Base-by-base conservation (phyloP, 1,139 yeast genomes). In the Trichomonascaceae sp. region DNA sequence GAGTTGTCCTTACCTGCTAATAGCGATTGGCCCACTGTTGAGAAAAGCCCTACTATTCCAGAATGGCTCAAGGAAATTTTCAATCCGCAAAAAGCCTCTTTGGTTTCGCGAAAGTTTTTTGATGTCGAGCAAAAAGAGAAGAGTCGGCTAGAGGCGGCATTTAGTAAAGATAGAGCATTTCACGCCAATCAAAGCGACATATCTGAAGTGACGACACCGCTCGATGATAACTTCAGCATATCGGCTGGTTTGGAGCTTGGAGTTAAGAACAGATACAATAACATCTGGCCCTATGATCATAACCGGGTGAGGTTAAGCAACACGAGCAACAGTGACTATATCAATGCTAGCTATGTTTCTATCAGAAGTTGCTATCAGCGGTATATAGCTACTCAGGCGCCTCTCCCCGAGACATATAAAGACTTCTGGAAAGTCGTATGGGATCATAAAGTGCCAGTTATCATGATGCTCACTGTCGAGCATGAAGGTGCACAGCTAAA, bases 341-440 rank as follows among this genome's bases (percentile, higher is more conserved):
- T 84, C 63, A 84, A 84, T 65, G 90, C 89, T 1, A 80, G 81
- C 58, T 80, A 79, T 62, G 69, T 84, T 22, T 61, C 69, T 2
- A 70, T 63, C 51, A 63, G 54, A n/a, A 59, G 58, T 61, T 75
- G 65, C 32, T 60, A 61, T 50, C 63, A 51, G 39, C 72, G 78
- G 51, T 86, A 84, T 65, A 84, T 88, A 59, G 96, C 96, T 0
- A 85, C 96, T 0, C 96, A 88, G 61, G 96, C 95, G 0, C 96
- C 96, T 1, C 69, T 88, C 44, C 82, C 83, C 1, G 81, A 84
- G 20, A 87, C 96, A 0, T 77, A 85, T 56, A 83, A 82, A 13
- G 96, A 88, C 66, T 88, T 88, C 65, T 89, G 96, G 95, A 81
- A 82, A 61, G 85, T 86, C 53, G 77, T 86, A 0, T 77, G 83